These are phyloP conservation scores for Sclerotinia trifoliorum DNA, from an alignment of 2,329 filamentous ascomycete species.

Conservation along the genomic window DNA sequence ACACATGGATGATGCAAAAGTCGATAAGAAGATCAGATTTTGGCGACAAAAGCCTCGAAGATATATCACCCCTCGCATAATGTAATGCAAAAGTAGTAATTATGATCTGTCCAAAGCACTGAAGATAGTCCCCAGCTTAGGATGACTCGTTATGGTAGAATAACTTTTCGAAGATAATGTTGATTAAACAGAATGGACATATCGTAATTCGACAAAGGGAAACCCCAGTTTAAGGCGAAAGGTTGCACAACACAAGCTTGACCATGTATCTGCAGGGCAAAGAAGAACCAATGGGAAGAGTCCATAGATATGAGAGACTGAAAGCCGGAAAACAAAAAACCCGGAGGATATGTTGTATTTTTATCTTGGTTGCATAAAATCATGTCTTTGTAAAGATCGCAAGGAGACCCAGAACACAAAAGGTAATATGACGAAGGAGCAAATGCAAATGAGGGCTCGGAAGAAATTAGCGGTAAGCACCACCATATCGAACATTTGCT, in stretches of 20 bases:
- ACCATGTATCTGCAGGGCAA: slow-evolving; percentile 38
- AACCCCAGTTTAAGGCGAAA: slow-evolving; percentile 30
- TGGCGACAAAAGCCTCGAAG: slow-evolving; percentile 29
- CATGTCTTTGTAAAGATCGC: slow-evolving; percentile 38
- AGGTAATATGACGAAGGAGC: slow-evolving; percentile 36
- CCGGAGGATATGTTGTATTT: slow-evolving; percentile 39
- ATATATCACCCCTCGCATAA: slow-evolving; percentile 31
- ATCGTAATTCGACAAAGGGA: slow-evolving; percentile 33
- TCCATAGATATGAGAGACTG: slow-evolving; percentile 41
- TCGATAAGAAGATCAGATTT: slow-evolving; percentile 32
- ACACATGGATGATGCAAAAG: slow-evolving; percentile 33
- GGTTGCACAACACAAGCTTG: slow-evolving; percentile 34
- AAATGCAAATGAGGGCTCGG: slow-evolving; percentile 26
- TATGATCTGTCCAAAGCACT: slow-evolving; percentile 62
- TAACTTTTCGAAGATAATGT: slow-evolving; percentile 41
- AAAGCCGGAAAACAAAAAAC: slow-evolving; percentile 36
- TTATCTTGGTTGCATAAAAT: slow-evolving; percentile 37
- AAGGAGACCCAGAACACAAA: slow-evolving; percentile 34
- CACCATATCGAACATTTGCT: slow-evolving; percentile 55
- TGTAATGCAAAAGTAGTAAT: slow-evolving; percentile 55
- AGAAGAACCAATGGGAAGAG: slow-evolving; percentile 37
- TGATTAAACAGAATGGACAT: slow-evolving; percentile 39
- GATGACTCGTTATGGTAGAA: slow-evolving; percentile 52
- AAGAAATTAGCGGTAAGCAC: slow-evolving; percentile 54
- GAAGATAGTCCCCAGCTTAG: slow-evolving; percentile 52